Evolutionary conservation across 2,329 filamentous ascomycete genomes (phyloP).

Genomic region (Sporothrix phasma): DNA sequence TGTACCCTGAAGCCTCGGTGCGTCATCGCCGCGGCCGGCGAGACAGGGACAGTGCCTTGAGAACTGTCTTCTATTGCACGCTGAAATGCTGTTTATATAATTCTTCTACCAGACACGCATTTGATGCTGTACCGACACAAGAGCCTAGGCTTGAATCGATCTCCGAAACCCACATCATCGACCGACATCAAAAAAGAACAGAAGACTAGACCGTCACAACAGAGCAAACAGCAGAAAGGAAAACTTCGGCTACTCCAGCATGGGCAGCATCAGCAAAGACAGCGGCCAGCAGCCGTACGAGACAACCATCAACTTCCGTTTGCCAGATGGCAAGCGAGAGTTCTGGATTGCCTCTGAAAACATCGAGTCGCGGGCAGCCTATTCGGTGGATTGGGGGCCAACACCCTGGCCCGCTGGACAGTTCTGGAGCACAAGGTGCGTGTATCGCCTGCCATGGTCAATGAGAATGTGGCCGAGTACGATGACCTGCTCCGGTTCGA

Average conservation of each 20-base stretch:
- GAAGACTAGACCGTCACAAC: background rate
- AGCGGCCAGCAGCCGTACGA: background rate
- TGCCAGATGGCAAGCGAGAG: slow-evolving; percentile 16
- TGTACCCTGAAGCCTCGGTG: too few relatives aligned
- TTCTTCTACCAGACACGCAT: too few relatives aligned
- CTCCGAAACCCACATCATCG: too few relatives aligned
- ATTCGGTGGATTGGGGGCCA: slow-evolving; percentile 7
- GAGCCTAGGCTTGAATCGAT: too few relatives aligned
- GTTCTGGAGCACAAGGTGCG: slow-evolving; percentile 7
- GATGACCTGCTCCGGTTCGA: slow-evolving; percentile 9
- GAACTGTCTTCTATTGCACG: too few relatives aligned
- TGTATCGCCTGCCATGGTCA: slow-evolving; percentile 18
- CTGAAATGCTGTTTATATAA: too few relatives aligned
- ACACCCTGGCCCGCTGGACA: slow-evolving; percentile 12
- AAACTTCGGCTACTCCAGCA: too few relatives aligned
- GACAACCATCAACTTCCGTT: slow-evolving; percentile 7
- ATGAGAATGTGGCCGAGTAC: slow-evolving; percentile 16
- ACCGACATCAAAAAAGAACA: background rate
- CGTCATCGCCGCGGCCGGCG: too few relatives aligned
- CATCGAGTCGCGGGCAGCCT: background rate
- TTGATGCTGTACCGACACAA: too few relatives aligned
- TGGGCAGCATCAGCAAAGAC: slow-evolving; percentile 9
- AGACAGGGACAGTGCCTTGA: too few relatives aligned
- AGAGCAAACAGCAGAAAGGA: too few relatives aligned
- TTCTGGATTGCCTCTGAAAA: slow-evolving; percentile 9